Percentiles rank a stretch among this genome's conserved stretches.
Conservation (phyloP, 2,329 filamentous ascomycete genomes). For the Epichloe gansuensis region DNA sequence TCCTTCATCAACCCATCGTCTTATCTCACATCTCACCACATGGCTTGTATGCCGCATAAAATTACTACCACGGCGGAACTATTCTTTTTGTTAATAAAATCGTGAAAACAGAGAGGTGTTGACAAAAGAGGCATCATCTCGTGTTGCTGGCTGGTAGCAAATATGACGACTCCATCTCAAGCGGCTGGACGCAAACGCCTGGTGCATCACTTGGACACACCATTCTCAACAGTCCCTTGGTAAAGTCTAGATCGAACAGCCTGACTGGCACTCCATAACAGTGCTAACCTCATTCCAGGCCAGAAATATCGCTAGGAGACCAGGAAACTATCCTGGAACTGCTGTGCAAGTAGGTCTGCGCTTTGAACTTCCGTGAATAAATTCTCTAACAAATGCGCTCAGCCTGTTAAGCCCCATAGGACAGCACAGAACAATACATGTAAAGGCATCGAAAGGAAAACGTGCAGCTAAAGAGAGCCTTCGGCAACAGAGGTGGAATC, state of each 20-base stretch:
- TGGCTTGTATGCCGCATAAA: not conserved
- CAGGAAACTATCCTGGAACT: conserved; percentile 55
- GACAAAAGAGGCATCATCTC: not conserved
- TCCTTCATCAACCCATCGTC: not conserved
- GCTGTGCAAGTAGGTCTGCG: conserved; percentile 45
- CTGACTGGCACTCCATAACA: not conserved
- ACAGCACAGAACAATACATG: conserved; percentile 42
- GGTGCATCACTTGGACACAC: conserved; percentile 53
- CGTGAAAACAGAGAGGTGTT: no score
- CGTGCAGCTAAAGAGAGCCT: conserved; percentile 37
- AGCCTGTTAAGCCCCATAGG: conserved; percentile 55
- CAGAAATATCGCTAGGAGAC: conserved; percentile 41
- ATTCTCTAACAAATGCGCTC: not conserved
- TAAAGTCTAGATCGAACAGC: conserved; percentile 20
- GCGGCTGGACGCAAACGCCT: conserved; percentile 37
- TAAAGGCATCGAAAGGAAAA: conserved; percentile 49
- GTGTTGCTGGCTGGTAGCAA: not conserved
- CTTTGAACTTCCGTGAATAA: not conserved
- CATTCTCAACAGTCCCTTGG: conserved; percentile 51
- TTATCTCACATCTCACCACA: not conserved
- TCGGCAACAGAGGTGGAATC: conserved; percentile 9
- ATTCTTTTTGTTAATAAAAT: not conserved
- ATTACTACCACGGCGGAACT: not conserved
- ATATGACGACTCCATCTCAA: conserved; percentile 15
- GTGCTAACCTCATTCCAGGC: conserved; percentile 33